These are phyloP conservation scores for Camelina neglecta DNA, from an alignment of 345 rosid species.

Conservation along the genomic window DNA sequence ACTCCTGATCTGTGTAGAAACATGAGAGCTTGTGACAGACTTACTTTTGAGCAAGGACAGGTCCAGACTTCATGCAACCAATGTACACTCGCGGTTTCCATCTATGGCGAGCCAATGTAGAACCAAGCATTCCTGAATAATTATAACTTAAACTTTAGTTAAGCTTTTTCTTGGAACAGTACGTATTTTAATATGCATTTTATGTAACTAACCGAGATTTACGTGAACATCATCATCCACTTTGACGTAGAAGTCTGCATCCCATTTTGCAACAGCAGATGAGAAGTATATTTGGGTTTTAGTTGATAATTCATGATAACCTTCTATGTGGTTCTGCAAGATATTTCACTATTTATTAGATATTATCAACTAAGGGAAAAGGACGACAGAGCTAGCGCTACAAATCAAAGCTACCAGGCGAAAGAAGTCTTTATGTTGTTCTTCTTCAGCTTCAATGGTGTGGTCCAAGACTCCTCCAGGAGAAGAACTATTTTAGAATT, in stretches of 20 bases:
- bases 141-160: neutral
- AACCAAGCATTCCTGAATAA: constrained; percentile 65
- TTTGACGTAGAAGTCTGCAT: constrained; percentile 85
- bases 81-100: constrained; percentile 74
- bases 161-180: constrained; percentile 25
- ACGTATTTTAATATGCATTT: no score
- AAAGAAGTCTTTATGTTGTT: constrained; percentile 69
- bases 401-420: constrained; percentile 50
- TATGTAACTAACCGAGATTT: constrained; percentile 81
- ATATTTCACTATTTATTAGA: constrained; percentile 44
- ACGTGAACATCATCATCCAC: constrained; percentile 91
- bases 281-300: constrained; percentile 81
- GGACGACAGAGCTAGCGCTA: neutral
- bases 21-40: constrained; percentile 27
- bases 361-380: constrained; percentile 1
- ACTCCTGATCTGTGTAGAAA: neutral
- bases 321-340: constrained; percentile 80
- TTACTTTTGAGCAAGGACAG: constrained; percentile 80
- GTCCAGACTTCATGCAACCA: constrained; percentile 98
- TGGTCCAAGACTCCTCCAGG: constrained; percentile 76
- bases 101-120: constrained; percentile 60
- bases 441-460: constrained; percentile 72
- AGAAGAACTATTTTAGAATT: constrained; percentile 36
- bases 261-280: constrained; percentile 83
- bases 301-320: constrained; percentile 78